A percentile compares a stretch with the other conserved stretches of the same genome.
phyloP scores from a whole-genome alignment of 2,329 filamentous ascomycete genomes.

The Cordyceps farinosa region DNA sequence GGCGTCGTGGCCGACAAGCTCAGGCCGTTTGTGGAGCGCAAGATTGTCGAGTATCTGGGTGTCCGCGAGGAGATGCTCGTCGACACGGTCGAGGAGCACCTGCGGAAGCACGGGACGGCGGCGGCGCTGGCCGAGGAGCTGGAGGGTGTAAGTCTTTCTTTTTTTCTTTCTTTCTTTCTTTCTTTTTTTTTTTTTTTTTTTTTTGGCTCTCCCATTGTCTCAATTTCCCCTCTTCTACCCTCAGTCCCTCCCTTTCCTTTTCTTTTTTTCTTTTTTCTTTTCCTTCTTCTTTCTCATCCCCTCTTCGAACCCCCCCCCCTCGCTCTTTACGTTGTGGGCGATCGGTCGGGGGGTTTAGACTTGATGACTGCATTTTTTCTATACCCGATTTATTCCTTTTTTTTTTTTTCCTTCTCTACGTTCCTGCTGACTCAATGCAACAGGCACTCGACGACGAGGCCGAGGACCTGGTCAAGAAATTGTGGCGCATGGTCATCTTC shows the following conservation, averaged over 20 bases:
- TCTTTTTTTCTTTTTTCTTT: not conserved
- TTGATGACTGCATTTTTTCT: not conserved
- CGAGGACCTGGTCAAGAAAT: slow-evolving; percentile 88
- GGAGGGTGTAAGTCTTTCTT: slow-evolving; percentile 62
- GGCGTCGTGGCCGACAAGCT: slow-evolving; percentile 78
- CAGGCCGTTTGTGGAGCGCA: slow-evolving; percentile 94
- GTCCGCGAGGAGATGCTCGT: slow-evolving; percentile 95
- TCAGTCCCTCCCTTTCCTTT: not conserved
- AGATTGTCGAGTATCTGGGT: slow-evolving; percentile 93
- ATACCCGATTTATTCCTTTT: not conserved
- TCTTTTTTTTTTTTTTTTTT: not conserved
- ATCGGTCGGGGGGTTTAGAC: not conserved
- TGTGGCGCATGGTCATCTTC: slow-evolving; percentile 98
- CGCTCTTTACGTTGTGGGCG: no score
- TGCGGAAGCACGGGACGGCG: slow-evolving; percentile 72
- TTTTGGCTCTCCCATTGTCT: not conserved
- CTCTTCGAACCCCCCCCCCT: not conserved
- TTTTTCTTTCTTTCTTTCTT: not conserved
- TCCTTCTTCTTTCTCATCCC: not conserved
- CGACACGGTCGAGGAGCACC: slow-evolving; percentile 84
- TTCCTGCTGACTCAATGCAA: slow-evolving; percentile 23
- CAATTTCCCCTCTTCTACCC: not conserved
- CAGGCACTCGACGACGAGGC: slow-evolving; percentile 91
- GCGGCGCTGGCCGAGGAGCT: slow-evolving; percentile 79
- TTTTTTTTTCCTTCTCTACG: not conserved